phyloP scores from a whole-genome alignment of 345 rosid genomes.

The Eucalyptus paniculata region DNA sequence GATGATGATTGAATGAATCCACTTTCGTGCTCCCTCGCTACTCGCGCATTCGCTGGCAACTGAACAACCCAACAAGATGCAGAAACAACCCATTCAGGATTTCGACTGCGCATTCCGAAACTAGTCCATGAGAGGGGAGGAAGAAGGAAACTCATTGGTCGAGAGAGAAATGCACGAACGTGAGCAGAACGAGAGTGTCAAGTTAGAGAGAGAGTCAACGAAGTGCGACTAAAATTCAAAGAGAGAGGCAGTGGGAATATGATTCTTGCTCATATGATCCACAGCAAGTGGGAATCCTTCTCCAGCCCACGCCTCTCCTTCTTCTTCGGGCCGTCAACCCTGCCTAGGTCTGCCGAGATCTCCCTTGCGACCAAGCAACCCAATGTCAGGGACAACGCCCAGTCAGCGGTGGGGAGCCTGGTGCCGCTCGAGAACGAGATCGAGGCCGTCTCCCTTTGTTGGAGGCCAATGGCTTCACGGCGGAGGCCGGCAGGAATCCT shows the following conservation, averaged over 20 bases:
- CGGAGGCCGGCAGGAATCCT: rapidly evolving
- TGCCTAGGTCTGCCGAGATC: rapidly evolving
- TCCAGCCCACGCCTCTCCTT: too few species aligned
- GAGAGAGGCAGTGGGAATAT: too few species aligned
- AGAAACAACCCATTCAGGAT: too few species aligned
- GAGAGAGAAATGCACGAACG: rapidly evolving
- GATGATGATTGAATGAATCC: too few species aligned
- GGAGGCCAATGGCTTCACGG: rapidly evolving
- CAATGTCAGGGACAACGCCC: rapidly evolving
- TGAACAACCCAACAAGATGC: too few species aligned
- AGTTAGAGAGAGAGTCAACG: rapidly evolving
- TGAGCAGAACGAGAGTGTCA: rapidly evolving
- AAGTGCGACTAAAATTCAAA: too few species aligned
- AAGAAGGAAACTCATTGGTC: too few species aligned
- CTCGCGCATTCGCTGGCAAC: too few species aligned
- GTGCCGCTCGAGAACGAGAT: rapidly evolving
- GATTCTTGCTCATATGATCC: too few species aligned
- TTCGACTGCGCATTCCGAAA: rapidly evolving
- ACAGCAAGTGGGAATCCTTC: too few species aligned
- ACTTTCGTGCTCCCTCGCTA: too few species aligned
- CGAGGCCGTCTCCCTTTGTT: rapidly evolving
- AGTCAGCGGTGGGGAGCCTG: rapidly evolving
- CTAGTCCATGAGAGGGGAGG: too few species aligned
- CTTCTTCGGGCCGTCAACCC: rapidly evolving
- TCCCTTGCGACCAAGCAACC: rapidly evolving